phyloP scores from a whole-genome alignment of 2,329 filamentous ascomycete species.

The Sclerotinia minor region DNA sequence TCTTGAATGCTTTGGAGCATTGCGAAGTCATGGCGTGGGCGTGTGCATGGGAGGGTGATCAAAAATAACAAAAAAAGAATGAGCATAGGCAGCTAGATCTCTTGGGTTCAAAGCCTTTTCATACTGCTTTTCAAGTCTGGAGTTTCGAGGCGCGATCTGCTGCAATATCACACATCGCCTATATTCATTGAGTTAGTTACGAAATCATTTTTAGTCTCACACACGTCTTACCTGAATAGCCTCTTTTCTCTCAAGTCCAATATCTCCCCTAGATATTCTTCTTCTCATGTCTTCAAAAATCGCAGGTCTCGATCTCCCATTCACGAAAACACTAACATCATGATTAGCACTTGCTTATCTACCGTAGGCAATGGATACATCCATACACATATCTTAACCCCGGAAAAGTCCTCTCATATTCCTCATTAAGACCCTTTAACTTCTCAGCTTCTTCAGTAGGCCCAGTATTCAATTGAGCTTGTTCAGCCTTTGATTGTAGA shows the following conservation, averaged over 20 bases:
- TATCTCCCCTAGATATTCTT: slow-evolving; percentile 69
- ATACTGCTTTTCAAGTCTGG: slow-evolving; percentile 18
- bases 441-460: slow-evolving; percentile 56
- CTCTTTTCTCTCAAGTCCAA: slow-evolving; percentile 66
- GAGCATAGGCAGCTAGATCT: neutral
- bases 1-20: slow-evolving; percentile 27
- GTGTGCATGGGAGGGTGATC: slow-evolving; percentile 23
- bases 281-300: slow-evolving; percentile 81
- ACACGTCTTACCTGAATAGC: slow-evolving; percentile 64
- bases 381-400: slow-evolving; percentile 75
- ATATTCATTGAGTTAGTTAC: slow-evolving; percentile 29
- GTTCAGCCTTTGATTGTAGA: slow-evolving; percentile 76
- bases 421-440: slow-evolving; percentile 65
- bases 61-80: neutral
- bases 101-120: neutral
- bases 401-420: slow-evolving; percentile 80
- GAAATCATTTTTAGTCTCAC: slow-evolving; percentile 4
- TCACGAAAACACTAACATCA: slow-evolving; percentile 73
- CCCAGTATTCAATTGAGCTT: slow-evolving; percentile 67
- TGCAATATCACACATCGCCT: slow-evolving; percentile 88
- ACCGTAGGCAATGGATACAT: neutral
- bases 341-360: slow-evolving; percentile 29
- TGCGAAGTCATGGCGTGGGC: neutral
- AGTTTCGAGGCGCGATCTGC: slow-evolving; percentile 70
- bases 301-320: slow-evolving; percentile 69